Base-by-base conservation (phyloP, 768 basidiomycete genomes). In the Suillus occidentalis region DNA sequence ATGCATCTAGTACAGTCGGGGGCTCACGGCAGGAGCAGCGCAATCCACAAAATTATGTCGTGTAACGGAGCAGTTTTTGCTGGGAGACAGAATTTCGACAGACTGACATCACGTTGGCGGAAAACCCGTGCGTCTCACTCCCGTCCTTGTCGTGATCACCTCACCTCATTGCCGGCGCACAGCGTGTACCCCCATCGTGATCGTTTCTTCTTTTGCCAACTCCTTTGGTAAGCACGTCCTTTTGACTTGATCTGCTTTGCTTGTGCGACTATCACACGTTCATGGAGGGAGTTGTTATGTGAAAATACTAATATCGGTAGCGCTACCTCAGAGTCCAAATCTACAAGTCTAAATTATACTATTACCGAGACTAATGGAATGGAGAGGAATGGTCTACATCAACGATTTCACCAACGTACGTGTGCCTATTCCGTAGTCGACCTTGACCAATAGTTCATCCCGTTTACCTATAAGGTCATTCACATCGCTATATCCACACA, bases 381-480 rank as follows among this genome's bases (percentile, higher is more conserved):
- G 39, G 22, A 40, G 16, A 25, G 3, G 25, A 16, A 16, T 2
- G 6, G 22, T 58, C 22, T 40, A 58, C 22, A 58, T 18, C 39
- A 2, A 58, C 10, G 57, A 58, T 34, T 36, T 55, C 12, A 55
- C 20, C 9, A 20, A 58, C 9, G 39, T 18, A 58, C 22, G 57
- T 37, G 39, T 18, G 10, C 39, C 40, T 42, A 59, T 2, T 40
- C 67, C 16, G 78, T 79, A 59, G 73, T 77, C 65, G 79, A 73
- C 71, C 68, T 72, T 77, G 36, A 72, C 67, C 42, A 81, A 61
- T 34, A 83, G 59, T 49, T 77, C 73, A 12, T 75, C 77, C 1
- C 72, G 71, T 64, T 76, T 79, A 18, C 77, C 79, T 50, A 72
- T 73, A 36, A 82, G 76, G 60, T 84, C 82, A 12, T 63, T 67